Evolutionary conservation across 192 early-diverging fungal genomes (phyloP).

Genomic region (Backusella luteola): DNA sequence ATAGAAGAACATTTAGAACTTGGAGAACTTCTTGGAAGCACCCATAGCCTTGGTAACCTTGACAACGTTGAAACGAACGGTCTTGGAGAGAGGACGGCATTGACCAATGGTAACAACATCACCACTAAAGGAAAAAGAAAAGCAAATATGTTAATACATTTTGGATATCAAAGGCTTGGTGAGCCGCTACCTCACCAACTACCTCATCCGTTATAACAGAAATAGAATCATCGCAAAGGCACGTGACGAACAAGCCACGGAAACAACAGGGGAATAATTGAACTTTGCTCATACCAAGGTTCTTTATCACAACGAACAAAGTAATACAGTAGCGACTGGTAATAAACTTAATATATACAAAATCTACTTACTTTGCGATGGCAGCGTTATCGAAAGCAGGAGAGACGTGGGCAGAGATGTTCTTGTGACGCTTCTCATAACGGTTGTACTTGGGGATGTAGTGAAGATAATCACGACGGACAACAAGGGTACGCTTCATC

Average conservation of each 20-base stretch:
- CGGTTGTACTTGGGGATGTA: slow-evolving; percentile 99
- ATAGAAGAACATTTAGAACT: slow-evolving; percentile 68
- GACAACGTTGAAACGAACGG: slow-evolving; percentile 99
- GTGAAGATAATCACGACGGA: slow-evolving; percentile 99
- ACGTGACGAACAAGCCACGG: background rate
- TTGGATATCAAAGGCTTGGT: slow-evolving; percentile 38
- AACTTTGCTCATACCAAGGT: slow-evolving; percentile 8
- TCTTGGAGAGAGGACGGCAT: slow-evolving; percentile 99
- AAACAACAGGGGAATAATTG: background rate
- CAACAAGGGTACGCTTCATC: slow-evolving; percentile 99
- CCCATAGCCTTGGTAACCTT: slow-evolving; percentile 89
- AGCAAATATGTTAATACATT: slow-evolving; percentile 5
- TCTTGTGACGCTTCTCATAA: slow-evolving; percentile 99
- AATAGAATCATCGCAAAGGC: slow-evolving; percentile 7
- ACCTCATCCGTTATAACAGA: slow-evolving; percentile 25
- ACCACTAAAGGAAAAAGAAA: slow-evolving; percentile 45
- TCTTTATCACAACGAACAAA: slow-evolving; percentile 21
- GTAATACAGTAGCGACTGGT: slow-evolving; percentile 11
- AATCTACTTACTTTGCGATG: slow-evolving; percentile 41
- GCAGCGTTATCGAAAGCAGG: slow-evolving; percentile 84
- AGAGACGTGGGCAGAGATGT: slow-evolving; percentile 93
- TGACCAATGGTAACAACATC: slow-evolving; percentile 97
- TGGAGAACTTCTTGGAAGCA: slow-evolving; percentile 79
- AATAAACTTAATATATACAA: background rate
- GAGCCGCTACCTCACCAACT: slow-evolving; percentile 45